Evolutionary conservation across 192 early-diverging fungal species (phyloP).

Genomic region (Coemansia sp.): DNA sequence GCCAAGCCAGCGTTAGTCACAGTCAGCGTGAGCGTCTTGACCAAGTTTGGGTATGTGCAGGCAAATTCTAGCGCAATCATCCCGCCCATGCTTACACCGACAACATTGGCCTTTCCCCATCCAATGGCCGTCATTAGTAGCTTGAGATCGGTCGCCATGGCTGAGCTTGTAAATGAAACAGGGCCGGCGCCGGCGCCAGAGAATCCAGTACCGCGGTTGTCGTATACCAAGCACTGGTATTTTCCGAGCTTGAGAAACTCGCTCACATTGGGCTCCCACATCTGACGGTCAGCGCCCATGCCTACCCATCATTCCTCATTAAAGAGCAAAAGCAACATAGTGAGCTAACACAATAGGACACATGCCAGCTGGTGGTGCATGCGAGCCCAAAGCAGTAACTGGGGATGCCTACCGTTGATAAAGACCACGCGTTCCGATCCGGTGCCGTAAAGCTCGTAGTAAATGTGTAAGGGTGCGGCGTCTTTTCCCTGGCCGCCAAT

Average conservation of each 20-base stretch:
- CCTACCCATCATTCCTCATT: neutral
- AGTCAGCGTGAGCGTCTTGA: slow-evolving; percentile 45
- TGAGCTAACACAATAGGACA: neutral
- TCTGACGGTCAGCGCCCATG: slow-evolving; percentile 47
- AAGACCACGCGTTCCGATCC: slow-evolving; percentile 30
- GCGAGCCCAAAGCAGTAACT: neutral
- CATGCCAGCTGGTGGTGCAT: neutral
- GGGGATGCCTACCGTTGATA: slow-evolving; percentile 16
- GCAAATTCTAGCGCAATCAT: slow-evolving; percentile 79
- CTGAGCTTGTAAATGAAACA: slow-evolving; percentile 8
- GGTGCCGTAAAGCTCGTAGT: slow-evolving; percentile 43
- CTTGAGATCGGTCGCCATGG: slow-evolving; percentile 57
- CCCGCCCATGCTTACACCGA: slow-evolving; percentile 82
- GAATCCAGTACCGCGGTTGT: slow-evolving; percentile 75
- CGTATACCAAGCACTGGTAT: slow-evolving; percentile 69
- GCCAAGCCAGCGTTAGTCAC: slow-evolving; percentile 42
- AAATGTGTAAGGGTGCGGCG: slow-evolving; percentile 8
- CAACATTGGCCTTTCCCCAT: slow-evolving; percentile 69
- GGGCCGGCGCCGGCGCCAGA: slow-evolving; percentile 9
- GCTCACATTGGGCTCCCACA: slow-evolving; percentile 49
- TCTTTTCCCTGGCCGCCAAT: neutral
- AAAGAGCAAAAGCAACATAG: neutral
- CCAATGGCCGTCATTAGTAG: slow-evolving; percentile 61
- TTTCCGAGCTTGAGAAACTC: slow-evolving; percentile 57
- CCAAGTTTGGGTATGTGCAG: slow-evolving; percentile 50